Conservation (phyloP, 805 yeast species). For the Metschnikowia vanudenii region DNA sequence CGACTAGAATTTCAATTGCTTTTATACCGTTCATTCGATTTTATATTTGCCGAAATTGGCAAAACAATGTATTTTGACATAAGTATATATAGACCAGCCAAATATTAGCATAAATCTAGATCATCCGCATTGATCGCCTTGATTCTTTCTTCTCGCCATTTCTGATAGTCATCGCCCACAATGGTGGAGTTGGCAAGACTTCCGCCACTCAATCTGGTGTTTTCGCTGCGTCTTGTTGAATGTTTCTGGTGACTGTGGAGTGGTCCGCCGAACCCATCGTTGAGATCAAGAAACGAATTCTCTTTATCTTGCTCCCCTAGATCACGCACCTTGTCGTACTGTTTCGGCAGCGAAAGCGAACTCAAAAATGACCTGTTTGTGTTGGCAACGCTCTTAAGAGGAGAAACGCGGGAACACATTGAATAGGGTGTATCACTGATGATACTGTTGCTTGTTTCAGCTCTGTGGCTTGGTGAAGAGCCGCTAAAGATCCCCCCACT, state of each 20-base stretch:
- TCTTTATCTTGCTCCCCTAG: slow-evolving; percentile 15
- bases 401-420: slow-evolving; percentile 19
- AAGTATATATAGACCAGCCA: neutral
- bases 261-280: slow-evolving; percentile 2
- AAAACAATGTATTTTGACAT: neutral
- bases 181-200: slow-evolving; percentile 38
- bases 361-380: neutral
- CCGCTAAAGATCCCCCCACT: neutral
- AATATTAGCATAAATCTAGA: slow-evolving; percentile 1
- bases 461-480: neutral
- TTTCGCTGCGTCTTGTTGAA: neutral
- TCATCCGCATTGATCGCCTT: slow-evolving; percentile 16
- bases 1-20: neutral
- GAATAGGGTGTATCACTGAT: slow-evolving; percentile 17
- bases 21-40: neutral
- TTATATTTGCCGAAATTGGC: neutral
- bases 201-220: slow-evolving; percentile 19
- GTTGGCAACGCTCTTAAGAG: slow-evolving; percentile 7
- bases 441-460: slow-evolving; percentile 1
- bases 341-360: slow-evolving; percentile 1
- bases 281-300: slow-evolving; percentile 7
- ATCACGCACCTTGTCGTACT: neutral
- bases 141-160: slow-evolving; percentile 41
- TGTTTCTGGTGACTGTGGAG: neutral
- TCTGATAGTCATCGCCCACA: slow-evolving; percentile 40